These are phyloP conservation scores for Sclerotinia trifoliorum DNA, from an alignment of 2,329 filamentous ascomycete genomes.

Conservation along the genomic window DNA sequence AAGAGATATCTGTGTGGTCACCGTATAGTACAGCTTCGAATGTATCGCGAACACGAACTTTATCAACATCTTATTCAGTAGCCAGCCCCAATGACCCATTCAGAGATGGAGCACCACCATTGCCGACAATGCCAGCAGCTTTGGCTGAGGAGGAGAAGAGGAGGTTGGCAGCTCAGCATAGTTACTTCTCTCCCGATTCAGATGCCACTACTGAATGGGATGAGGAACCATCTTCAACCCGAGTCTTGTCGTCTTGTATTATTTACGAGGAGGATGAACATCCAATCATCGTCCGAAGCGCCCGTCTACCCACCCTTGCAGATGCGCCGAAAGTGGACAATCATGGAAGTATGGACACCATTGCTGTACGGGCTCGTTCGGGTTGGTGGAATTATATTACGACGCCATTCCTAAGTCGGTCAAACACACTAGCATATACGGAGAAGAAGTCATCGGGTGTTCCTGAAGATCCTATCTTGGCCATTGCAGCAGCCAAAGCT, in stretches of 20 bases:
- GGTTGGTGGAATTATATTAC: constrained; percentile 80
- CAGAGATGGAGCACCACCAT: constrained; percentile 52
- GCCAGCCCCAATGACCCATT: constrained; percentile 44
- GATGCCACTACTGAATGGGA: constrained; percentile 36
- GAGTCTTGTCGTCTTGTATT: constrained; percentile 51
- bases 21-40: constrained; percentile 30
- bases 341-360: constrained; percentile 36
- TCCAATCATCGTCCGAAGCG: constrained; percentile 43
- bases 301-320: constrained; percentile 42
- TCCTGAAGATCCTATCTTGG: constrained; percentile 40
- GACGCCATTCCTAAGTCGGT: constrained; percentile 59
- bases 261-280: constrained; percentile 69
- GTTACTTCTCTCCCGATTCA: constrained; percentile 38
- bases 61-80: constrained; percentile 55
- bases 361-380: constrained; percentile 49
- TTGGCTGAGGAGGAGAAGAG: constrained; percentile 34
- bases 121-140: constrained; percentile 54
- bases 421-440: constrained; percentile 38
- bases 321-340: constrained; percentile 26
- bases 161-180: constrained; percentile 33
- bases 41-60: constrained; percentile 24
- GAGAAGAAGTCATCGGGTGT: constrained; percentile 26
- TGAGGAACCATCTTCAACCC: constrained; percentile 33
- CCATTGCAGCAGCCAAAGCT: constrained; percentile 37
- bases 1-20: constrained; percentile 41